phyloP scores from a whole-genome alignment of 2,329 filamentous ascomycete species.

The Phoma sp. region DNA sequence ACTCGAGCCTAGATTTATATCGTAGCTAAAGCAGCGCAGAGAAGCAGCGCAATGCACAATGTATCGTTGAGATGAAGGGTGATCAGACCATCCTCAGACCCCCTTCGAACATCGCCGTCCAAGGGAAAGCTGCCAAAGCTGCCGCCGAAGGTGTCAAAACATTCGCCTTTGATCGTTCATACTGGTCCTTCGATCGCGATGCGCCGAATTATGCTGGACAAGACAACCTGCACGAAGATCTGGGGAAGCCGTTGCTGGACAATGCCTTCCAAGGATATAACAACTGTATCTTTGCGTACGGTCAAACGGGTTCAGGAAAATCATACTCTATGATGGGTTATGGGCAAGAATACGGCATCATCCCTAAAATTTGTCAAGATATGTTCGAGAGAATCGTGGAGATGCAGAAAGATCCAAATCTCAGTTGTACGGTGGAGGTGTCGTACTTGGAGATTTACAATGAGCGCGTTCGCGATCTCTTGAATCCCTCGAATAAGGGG shows the following conservation, averaged over 20 bases:
- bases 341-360: conserved; percentile 92
- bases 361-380: conserved; percentile 94
- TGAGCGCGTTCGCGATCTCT: conserved; percentile 90
- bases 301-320: conserved; percentile 97
- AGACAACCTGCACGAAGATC: conserved; percentile 83
- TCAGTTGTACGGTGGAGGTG: conserved; percentile 92
- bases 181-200: conserved; percentile 93
- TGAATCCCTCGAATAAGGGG: conserved; percentile 94
- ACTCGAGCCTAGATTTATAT: no score
- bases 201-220: conserved; percentile 88
- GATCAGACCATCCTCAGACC: conserved; percentile 85
- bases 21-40: conserved; percentile 61
- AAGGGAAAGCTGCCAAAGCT: conserved; percentile 71
- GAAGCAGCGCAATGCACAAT: conserved; percentile 89
- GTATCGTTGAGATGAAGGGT: conserved; percentile 95
- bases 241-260: conserved; percentile 89
- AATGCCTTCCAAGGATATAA: conserved; percentile 99
- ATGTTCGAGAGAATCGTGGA: conserved; percentile 89
- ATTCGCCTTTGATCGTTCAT: conserved; percentile 96
- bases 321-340: conserved; percentile 99
- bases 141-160: conserved; percentile 72
- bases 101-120: conserved; percentile 64
- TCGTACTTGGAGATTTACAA: conserved; percentile 99
- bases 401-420: conserved; percentile 74
- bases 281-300: conserved; percentile 99